These are phyloP conservation scores for Porcisia hertigi DNA, from an alignment of 208 protist species.

Conservation along the genomic window DNA sequence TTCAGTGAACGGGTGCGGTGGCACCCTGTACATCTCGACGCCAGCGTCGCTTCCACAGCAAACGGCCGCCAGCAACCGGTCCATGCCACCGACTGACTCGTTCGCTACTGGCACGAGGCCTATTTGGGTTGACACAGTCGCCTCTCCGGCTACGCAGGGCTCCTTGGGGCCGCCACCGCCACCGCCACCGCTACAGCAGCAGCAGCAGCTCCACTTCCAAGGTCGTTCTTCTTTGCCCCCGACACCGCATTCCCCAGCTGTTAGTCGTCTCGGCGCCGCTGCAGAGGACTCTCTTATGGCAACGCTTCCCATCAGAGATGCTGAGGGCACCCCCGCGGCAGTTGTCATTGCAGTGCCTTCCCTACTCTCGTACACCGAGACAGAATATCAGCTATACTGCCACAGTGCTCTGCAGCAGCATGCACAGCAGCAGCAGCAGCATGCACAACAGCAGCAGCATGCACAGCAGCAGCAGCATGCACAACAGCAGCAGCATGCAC, in stretches of 20 bases:
- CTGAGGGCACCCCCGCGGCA: not conserved
- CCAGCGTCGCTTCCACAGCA: not conserved
- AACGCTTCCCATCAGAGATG: not conserved
- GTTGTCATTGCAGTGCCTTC: not conserved
- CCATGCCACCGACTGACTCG: not conserved
- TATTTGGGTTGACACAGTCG: not conserved
- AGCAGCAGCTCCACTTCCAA: not conserved
- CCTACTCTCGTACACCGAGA: not conserved
- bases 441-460: no score
- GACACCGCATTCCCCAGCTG: not conserved
- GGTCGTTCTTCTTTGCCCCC: not conserved
- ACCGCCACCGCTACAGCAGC: conserved; percentile 1
- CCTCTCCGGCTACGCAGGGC: not conserved
- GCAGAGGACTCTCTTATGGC: conserved; percentile 4
- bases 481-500: no score
- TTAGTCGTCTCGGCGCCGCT: not conserved
- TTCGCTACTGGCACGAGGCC: not conserved
- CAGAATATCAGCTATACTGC: conserved; percentile 5
- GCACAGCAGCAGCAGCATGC: no score
- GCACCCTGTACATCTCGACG: not conserved
- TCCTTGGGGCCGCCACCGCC: not conserved
- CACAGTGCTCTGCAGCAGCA: conserved; percentile 1
- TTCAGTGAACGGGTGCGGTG: not conserved
- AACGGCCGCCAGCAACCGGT: not conserved
- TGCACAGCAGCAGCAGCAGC: no score